Evolutionary conservation across 73 alveolate genomes (phyloP), one percentile per base, ranked within the genome.

Genomic region (Blepharisma japonicum): DNA sequence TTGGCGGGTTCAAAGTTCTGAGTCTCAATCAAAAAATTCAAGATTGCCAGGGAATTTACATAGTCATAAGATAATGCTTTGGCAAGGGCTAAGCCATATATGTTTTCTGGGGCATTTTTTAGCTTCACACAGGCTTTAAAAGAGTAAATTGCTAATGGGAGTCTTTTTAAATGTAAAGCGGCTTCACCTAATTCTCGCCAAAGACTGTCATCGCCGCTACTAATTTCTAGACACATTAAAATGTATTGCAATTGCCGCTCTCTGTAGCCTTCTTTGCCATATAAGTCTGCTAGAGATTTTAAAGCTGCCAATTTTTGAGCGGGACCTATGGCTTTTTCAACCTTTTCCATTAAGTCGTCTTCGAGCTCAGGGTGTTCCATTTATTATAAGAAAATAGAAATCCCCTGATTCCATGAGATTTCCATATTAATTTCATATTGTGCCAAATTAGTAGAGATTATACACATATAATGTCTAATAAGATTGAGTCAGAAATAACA

Each of bases 261-360:
- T 8, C 2, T 61, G 14, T 39, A 53, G 42, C n/a, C 27, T 61
- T 61, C 74, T 25, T 11, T 8, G 47, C 23, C 23, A 39, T 61
- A 61, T 18, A 61, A 25, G 49, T 61, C 49, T 20, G 18, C 18
- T 8, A 61, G 74, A 2, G 14, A 14, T 25, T 61, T 61, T 18
- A 61, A 39, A 8, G 46, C 46, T 25, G 47, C 38, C 2, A 61
- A 48, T 61, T 61, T 61, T 25, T 61, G 74, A 2, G 74, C 74
- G 5, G 74, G 74, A 18, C 74, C 74, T 61, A 61, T 14, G 5
- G 74, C 74, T 61, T 25, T 61, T n/a, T 61, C 47, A 48, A 18
- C 38, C 23, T 25, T 61, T 61, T 18, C 74, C 11, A 18, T 11
- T 18, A 61, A 39, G 23, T 11, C 50, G 38, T 61, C 74, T 61